Evolutionary conservation across 805 yeast genomes (phyloP).

Genomic region (Torulaspora maleeae): DNA sequence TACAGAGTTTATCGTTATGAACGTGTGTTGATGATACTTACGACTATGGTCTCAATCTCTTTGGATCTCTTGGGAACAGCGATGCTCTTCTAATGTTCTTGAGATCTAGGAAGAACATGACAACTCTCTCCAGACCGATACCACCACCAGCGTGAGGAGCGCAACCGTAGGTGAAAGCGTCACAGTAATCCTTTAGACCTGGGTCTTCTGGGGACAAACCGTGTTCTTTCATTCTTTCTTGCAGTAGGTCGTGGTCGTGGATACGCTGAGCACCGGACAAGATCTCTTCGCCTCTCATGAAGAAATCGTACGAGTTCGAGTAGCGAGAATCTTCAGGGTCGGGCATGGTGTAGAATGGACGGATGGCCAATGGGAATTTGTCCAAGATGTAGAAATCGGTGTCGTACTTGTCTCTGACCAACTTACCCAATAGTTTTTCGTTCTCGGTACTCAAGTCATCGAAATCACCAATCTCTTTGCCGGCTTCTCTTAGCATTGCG

Average conservation of each 20-base stretch:
- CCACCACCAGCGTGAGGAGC: constrained; percentile 99
- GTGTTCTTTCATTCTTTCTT: constrained; percentile 74
- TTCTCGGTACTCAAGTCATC: constrained; percentile 93
- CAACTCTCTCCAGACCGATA: constrained; percentile 96
- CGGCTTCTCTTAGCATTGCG: constrained; percentile 76
- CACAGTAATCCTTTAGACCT: constrained; percentile 86
- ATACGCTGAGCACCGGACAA: constrained; percentile 99
- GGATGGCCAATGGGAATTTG: constrained; percentile 92
- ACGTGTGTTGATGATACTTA: background rate
- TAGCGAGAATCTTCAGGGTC: constrained; percentile 86
- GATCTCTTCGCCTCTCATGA: constrained; percentile 99
- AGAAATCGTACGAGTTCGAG: constrained; percentile 97
- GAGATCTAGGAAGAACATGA: constrained; percentile 95
- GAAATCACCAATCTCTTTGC: constrained; percentile 70
- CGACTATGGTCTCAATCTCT: constrained; percentile 74
- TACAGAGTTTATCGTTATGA: background rate
- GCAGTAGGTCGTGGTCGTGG: constrained; percentile 83
- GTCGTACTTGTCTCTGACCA: constrained; percentile 89
- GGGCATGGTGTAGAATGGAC: constrained; percentile 99
- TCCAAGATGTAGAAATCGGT: constrained; percentile 97
- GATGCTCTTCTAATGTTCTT: constrained; percentile 98
- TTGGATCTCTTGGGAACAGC: constrained; percentile 98
- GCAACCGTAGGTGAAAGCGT: constrained; percentile 91
- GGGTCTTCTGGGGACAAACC: constrained; percentile 75
- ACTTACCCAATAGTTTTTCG: constrained; percentile 86